Percentiles rank a stretch among this genome's conserved stretches.
Evolutionary conservation across 164 flowering plant species (phyloP).

Genomic region (Warburgia ugandensis): DNA sequence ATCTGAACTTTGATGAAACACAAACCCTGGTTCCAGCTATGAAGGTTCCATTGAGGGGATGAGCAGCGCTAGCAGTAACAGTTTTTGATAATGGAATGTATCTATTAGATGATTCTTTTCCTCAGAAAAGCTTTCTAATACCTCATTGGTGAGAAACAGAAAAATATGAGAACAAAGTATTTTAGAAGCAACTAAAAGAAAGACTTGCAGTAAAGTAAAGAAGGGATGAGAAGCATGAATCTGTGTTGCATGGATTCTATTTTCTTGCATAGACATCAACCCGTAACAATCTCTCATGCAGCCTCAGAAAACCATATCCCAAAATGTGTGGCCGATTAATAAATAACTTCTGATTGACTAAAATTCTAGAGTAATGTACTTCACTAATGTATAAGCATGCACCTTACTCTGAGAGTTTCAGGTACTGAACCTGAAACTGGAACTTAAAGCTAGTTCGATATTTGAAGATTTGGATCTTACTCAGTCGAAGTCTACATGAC

Average conservation of each 20-base stretch:
- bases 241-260: background rate
- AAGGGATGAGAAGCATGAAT: background rate
- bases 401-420: background rate
- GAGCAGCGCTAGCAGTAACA: conserved; percentile 67
- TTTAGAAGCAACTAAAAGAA: background rate
- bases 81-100: conserved; percentile 53
- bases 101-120: conserved; percentile 29
- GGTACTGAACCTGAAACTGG: background rate
- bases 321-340: background rate
- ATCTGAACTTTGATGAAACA: background rate
- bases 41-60: conserved; percentile 71
- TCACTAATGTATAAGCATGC: background rate
- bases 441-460: background rate
- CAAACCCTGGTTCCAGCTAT: conserved; percentile 84
- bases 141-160: conserved; percentile 33
- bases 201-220: background rate
- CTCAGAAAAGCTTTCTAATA: conserved; percentile 14
- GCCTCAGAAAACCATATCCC: background rate
- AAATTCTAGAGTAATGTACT: background rate
- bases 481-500: conserved; percentile 82
- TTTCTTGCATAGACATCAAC: background rate
- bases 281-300: no score
- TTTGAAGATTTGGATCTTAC: conserved; percentile 7
- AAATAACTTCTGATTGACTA: background rate
- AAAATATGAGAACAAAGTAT: background rate